Base-by-base conservation (phyloP, 2,329 filamentous ascomycete species). In the Sordariomycetes sp. region DNA sequence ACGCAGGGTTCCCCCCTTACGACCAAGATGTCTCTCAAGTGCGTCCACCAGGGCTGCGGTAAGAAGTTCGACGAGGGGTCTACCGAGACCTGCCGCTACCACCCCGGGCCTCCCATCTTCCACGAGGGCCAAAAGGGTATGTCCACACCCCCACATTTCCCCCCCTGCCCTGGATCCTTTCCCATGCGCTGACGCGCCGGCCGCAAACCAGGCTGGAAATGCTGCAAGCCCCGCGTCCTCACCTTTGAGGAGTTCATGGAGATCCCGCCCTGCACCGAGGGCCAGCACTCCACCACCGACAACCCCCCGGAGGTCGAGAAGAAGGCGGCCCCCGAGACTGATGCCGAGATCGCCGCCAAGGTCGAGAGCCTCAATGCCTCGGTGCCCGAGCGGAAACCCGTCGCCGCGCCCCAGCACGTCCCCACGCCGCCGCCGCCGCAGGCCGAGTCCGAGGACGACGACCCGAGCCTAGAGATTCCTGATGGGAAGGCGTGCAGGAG, bases 61-160 rank as follows among this genome's bases (percentile, higher is more conserved):
- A 97, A 96, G 78, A 72, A 77, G 62, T 97, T 90, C 72, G 84
- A 85, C 54, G 87, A 96, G 70, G 73, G 85, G 10, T 51, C 57
- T 4, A 82, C 89, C 50, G 92, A 96, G 70, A 79, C 85, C 63
- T 99, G 94, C 74, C 75, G 82, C 64, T 97, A 96, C 75, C 94
- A 99, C 73, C 90, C 92, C 51, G 91, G 91, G 58, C 89, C 91
- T 62, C 94, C 94, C 52, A 79, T 94, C 69, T 99, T 99, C 71
- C 94, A 97, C 70, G 94, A 99, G 75, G 94, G 94, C 60, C 92
- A 96, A 74, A 97, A 99, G 84, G 94, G 92, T 96, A 76, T 68
- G 74, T 68, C 63, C 58, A 57, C 32, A 22, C 45, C 45, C 36
- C 36, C 36, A 17, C 17, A 22, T 20, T 12, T 24, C 7, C 22